Conservation (phyloP, 2,329 filamentous ascomycete species). For the Alternaria viburni region DNA sequence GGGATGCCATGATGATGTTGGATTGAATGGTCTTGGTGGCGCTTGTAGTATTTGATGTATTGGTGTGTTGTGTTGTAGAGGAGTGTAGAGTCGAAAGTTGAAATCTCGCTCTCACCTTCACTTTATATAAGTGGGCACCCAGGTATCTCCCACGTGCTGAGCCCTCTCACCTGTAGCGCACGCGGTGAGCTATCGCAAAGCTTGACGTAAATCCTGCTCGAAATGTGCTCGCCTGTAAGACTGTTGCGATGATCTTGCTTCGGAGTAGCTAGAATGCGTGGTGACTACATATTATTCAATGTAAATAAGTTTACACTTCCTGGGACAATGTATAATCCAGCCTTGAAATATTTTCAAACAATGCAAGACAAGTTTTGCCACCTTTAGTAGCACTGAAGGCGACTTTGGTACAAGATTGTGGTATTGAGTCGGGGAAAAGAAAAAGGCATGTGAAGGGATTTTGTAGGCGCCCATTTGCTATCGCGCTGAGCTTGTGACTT, state of each 20-base stretch:
- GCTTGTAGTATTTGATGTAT: not conserved
- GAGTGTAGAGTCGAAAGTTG: not conserved
- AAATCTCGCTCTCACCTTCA: not conserved
- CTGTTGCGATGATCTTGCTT: too few relatives aligned
- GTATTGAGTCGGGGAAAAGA: accelerated
- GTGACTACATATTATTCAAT: not conserved
- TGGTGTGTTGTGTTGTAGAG: not conserved
- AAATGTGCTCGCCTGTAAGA: too few relatives aligned
- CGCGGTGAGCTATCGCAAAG: too few relatives aligned
- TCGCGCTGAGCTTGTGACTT: too few relatives aligned
- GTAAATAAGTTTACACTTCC: accelerated
- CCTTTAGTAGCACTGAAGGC: not conserved
- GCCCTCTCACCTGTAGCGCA: too few relatives aligned
- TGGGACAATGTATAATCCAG: not conserved
- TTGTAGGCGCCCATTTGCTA: not conserved
- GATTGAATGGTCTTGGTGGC: too few relatives aligned
- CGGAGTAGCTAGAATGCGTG: too few relatives aligned
- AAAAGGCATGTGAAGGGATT: not conserved
- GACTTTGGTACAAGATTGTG: accelerated
- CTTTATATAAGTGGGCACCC: not conserved
- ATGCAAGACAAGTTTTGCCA: not conserved
- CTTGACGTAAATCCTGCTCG: too few relatives aligned
- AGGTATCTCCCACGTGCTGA: not conserved
- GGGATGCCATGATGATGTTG: too few relatives aligned
- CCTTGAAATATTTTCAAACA: not conserved